Evolutionary conservation across 371 early-diverging fungal species (phyloP).

Genomic region (Funneliformis caledonium): DNA sequence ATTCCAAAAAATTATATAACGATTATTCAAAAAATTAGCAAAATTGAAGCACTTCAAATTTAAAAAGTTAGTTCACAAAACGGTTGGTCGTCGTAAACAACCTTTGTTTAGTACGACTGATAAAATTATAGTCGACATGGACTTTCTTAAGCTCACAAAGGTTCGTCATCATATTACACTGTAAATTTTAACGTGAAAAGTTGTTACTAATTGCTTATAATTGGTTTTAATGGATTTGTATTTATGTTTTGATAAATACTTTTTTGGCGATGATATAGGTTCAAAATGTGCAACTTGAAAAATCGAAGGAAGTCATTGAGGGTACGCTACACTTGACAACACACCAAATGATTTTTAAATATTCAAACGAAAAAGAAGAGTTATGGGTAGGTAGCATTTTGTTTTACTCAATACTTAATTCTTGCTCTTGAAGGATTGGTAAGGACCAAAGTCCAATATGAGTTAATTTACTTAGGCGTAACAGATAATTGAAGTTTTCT

Average conservation of each 20-base stretch:
- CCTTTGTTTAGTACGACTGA: neutral
- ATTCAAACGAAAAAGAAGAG: conserved; percentile 57
- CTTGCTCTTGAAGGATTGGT: neutral
- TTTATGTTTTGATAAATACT: neutral
- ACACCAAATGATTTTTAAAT: conserved; percentile 79
- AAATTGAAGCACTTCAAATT: neutral
- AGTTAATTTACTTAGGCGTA: neutral
- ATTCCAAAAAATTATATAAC: neutral
- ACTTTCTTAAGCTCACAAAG: conserved; percentile 19
- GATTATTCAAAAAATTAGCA: neutral
- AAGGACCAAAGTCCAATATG: neutral
- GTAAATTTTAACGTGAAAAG: neutral
- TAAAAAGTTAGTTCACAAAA: conserved; percentile 8
- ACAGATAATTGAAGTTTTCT: neutral
- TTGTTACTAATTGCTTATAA: neutral
- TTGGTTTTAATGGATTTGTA: neutral
- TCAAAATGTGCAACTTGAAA: conserved; percentile 65
- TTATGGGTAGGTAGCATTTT: conserved; percentile 63
- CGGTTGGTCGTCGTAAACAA: neutral
- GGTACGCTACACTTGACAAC: conserved; percentile 82
- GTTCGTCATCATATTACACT: neutral
- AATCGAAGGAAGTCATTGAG: conserved; percentile 54
- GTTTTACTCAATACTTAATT: neutral
- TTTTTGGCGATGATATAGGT: conserved; percentile 53
- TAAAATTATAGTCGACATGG: neutral